Percentiles rank a stretch among this genome's conserved stretches.
Conservation (phyloP, 805 yeast species). For the Hanseniaspora mollemarum region DNA sequence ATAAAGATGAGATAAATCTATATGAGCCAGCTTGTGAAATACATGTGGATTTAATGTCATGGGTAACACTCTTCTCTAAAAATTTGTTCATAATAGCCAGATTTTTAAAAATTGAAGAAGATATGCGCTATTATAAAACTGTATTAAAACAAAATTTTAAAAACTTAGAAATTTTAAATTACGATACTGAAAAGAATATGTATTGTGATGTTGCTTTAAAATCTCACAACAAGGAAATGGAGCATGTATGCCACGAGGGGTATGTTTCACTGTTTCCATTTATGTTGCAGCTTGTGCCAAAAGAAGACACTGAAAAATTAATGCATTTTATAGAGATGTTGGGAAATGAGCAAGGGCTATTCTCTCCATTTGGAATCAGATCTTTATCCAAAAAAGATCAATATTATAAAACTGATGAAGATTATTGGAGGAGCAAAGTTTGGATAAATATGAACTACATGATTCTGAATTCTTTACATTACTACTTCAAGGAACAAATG, state of each 20-base stretch:
- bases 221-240: conserved; percentile 51
- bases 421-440: conserved; percentile 91
- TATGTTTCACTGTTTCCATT: conserved; percentile 82
- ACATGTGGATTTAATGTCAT: conserved; percentile 76
- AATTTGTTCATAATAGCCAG: conserved; percentile 66
- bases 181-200: conserved; percentile 54
- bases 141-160: conserved; percentile 46
- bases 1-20: background rate
- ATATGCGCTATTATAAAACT: conserved; percentile 40
- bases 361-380: conserved; percentile 69
- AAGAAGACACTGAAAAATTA: conserved; percentile 36
- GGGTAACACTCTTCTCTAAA: conserved; percentile 89
- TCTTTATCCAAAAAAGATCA: conserved; percentile 61
- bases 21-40: conserved; percentile 57
- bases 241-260: conserved; percentile 77
- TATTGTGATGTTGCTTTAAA: conserved; percentile 80
- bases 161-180: conserved; percentile 65
- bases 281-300: conserved; percentile 51
- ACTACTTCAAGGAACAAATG: conserved; percentile 34
- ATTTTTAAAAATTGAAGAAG: conserved; percentile 47
- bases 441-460: conserved; percentile 90
- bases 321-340: conserved; percentile 45
- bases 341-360: conserved; percentile 59
- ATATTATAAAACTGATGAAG: conserved; percentile 64
- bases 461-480: conserved; percentile 53